Evolutionary conservation across 192 early-diverging fungal genomes (phyloP), one percentile per base, ranked within the genome.

Genomic region (Coemansia sp.): DNA sequence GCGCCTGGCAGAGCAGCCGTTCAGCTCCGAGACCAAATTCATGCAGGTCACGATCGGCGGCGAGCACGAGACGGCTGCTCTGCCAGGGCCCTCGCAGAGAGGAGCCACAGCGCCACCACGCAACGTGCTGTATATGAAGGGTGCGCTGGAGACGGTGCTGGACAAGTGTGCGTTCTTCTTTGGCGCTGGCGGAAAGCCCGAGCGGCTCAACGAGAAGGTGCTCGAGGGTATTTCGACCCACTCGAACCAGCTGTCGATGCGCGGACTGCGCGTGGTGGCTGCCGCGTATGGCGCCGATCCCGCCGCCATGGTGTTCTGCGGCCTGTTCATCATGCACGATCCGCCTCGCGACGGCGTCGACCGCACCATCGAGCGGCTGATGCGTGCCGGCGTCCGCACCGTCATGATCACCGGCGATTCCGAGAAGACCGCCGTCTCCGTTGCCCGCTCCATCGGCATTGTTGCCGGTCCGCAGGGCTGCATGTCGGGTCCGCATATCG

Each of bases 331-430:
- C 11, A 92, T 99, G 86, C 88, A 90, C 56, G 97, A 99, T 75
- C 95, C 97, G 23, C 94, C 95, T 20, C 74, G 97, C 31, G 86
- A 79, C 11, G 88, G 87, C 29, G 89, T 94, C 15, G 82, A 79
- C n/a, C 79, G 84, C 11, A 87, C 94, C 4, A 90, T 97, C n/a
- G 64, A 79, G 15, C 79, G 76, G 34, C 72, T 96, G 42, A 75
- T 88, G 53, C 61, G 82, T 15, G 89, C 91, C 45, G 93, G 93
- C 27, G 93, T 99, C 15, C 87, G 89, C 63, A 84, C 94, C 2
- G 83, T 96, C n/a, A 98, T 99, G 95, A 94, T 99, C 31, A 99
- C 97, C 0, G 97, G 97, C 57, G 97, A 99, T 73, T 91, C 93
- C 23, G 91, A 88, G 59, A 92, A 85, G 13, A 98, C 96, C 0